Evolutionary conservation across 495 filamentous ascomycete species (phyloP).

Genomic region (Hypoxylon subgilvum): DNA sequence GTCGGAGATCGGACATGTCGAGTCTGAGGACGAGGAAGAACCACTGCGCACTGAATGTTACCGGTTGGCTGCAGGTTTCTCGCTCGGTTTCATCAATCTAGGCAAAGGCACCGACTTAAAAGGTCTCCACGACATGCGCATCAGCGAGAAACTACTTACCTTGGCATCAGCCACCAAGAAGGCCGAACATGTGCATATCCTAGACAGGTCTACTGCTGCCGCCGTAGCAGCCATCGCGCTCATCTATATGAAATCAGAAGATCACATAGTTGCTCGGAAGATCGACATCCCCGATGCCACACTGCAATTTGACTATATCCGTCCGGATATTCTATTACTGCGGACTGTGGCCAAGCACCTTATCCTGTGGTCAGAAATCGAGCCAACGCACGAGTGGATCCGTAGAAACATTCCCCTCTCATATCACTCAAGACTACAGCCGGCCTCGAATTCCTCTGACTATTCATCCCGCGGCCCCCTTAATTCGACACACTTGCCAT

Average conservation of each 20-base stretch:
- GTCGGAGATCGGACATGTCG: conserved; percentile 89
- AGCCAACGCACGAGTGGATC: conserved; percentile 75
- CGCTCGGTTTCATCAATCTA: conserved; percentile 92
- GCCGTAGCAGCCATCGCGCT: conserved; percentile 89
- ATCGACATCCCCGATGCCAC: conserved; percentile 89
- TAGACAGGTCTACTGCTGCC: conserved; percentile 89
- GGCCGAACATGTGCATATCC: conserved; percentile 84
- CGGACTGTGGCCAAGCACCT: conserved; percentile 89
- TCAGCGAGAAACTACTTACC: conserved; percentile 83
- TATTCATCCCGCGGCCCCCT: conserved; percentile 32
- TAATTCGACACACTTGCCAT: conserved; percentile 66
- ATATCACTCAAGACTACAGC: conserved; percentile 60
- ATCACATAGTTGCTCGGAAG: conserved; percentile 85
- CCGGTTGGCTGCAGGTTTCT: conserved; percentile 89
- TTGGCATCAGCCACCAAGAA: conserved; percentile 87
- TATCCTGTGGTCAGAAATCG: conserved; percentile 90
- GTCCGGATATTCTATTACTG: conserved; percentile 89
- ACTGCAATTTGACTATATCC: conserved; percentile 90
- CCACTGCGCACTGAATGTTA: conserved; percentile 93
- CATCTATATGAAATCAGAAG: conserved; percentile 96
- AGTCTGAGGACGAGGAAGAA: conserved; percentile 71
- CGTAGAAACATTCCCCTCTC: conserved; percentile 69
- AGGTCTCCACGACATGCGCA: conserved; percentile 91
- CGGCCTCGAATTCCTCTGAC: conserved; percentile 13
- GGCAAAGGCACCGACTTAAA: conserved; percentile 85